Evolutionary conservation across 78 protist genomes (phyloP).

Genomic region (Dictyostelium brefeldianum): DNA sequence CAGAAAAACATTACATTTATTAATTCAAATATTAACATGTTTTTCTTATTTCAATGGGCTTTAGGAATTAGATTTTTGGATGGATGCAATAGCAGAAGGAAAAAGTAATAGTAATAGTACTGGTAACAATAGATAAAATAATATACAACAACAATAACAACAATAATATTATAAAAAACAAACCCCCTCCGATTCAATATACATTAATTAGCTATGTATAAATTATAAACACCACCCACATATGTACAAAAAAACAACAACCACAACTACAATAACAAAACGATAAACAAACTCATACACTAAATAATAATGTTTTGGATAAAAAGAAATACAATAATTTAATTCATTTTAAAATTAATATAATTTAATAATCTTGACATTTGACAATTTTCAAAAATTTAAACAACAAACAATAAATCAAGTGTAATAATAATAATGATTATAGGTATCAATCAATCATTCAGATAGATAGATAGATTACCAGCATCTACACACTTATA

Average conservation of each 20-base stretch:
- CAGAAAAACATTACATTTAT: too few relatives aligned
- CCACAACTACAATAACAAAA: background rate
- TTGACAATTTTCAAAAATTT: too few relatives aligned
- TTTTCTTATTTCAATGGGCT: too few relatives aligned
- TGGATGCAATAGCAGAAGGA: constrained; percentile 30
- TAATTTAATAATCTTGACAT: too few relatives aligned
- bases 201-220: too few relatives aligned
- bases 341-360: constrained; percentile 14
- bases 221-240: background rate
- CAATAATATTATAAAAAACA: background rate
- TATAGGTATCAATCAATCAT: too few relatives aligned
- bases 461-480: too few relatives aligned
- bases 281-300: background rate
- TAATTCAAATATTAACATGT: background rate
- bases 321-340: background rate
- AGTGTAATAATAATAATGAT: too few relatives aligned
- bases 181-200: too few relatives aligned
- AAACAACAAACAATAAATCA: too few relatives aligned
- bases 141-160: background rate
- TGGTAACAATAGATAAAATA: background rate
- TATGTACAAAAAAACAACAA: background rate
- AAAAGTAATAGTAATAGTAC: background rate
- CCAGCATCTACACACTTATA: too few relatives aligned
- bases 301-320: background rate
- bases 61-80: constrained; percentile 63